Evolutionary conservation across 2,329 filamentous ascomycete genomes (phyloP).

Genomic region (Aspergillus sp.): DNA sequence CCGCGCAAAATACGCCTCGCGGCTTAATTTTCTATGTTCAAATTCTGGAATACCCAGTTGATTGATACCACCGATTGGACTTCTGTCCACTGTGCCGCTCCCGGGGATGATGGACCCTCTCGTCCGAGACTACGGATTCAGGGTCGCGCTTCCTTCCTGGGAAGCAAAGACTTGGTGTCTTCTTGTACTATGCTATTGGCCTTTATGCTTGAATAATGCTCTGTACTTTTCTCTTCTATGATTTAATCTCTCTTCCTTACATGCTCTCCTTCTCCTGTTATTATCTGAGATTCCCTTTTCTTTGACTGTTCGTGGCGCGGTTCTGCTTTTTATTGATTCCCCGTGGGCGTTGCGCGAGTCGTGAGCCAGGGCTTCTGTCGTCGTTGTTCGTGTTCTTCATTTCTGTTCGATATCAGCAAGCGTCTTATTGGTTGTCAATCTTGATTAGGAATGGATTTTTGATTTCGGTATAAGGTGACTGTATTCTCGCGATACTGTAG

Average conservation of each 20-base stretch:
- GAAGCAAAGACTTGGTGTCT: conserved; percentile 17
- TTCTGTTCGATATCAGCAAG: conserved; percentile 31
- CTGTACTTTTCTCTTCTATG: conserved; percentile 16
- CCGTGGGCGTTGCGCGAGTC: conserved; percentile 25
- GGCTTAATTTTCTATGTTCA: conserved; percentile 33
- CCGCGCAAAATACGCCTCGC: conserved; percentile 8
- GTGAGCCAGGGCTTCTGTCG: conserved; percentile 25
- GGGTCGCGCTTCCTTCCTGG: neutral
- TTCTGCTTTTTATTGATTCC: conserved; percentile 25
- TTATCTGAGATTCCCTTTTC: conserved; percentile 25
- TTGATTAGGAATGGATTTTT: conserved; percentile 23
- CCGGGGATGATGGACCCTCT: conserved; percentile 6
- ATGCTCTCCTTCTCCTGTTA: conserved; percentile 1
- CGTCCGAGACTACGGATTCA: conserved; percentile 5
- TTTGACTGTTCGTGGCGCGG: conserved; percentile 27
- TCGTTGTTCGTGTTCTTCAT: conserved; percentile 3
- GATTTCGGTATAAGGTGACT: conserved; percentile 4
- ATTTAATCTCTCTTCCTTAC: conserved; percentile 11
- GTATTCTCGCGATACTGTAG: neutral
- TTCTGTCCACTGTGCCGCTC: neutral
- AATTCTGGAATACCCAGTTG: conserved; percentile 36
- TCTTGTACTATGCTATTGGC: conserved; percentile 30
- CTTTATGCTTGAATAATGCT: conserved; percentile 23
- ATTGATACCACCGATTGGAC: conserved; percentile 26
- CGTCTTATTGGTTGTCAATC: conserved; percentile 20